Conservation (phyloP, 768 basidiomycete species). For the Xerocomellus chrysenteron region DNA sequence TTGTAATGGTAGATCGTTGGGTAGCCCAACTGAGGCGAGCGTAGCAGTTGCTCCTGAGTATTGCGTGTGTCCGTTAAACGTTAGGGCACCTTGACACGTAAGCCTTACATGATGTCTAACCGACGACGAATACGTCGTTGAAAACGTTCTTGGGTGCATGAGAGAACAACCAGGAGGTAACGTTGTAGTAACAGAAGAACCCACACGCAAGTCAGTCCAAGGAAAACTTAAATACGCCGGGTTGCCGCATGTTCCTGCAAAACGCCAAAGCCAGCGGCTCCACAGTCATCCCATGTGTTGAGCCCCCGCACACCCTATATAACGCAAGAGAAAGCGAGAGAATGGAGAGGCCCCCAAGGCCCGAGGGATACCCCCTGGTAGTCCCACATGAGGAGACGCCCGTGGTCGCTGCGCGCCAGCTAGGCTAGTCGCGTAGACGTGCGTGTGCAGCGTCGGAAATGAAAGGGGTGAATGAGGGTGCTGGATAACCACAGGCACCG, state of each 20-base stretch:
- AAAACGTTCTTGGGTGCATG: constrained; percentile 20
- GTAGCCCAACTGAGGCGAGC: constrained; percentile 1
- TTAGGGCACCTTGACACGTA: not conserved
- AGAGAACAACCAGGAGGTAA: not conserved
- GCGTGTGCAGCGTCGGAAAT: constrained; percentile 21
- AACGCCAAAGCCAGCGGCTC: constrained; percentile 22
- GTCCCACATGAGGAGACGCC: constrained; percentile 4
- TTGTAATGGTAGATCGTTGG: constrained; percentile 15
- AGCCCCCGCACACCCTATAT: constrained; percentile 21
- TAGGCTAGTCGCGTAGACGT: not conserved
- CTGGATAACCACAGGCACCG: not conserved
- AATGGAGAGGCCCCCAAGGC: constrained; percentile 8
- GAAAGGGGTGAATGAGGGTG: constrained; percentile 8
- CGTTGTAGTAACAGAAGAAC: constrained; percentile 17
- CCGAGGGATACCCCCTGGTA: constrained; percentile 16
- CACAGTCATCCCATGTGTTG: constrained; percentile 15
- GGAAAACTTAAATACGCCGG: constrained; percentile 24
- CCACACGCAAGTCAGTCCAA: constrained; percentile 9
- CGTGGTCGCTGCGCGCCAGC: not conserved
- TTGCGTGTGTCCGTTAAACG: constrained; percentile 8
- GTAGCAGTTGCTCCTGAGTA: constrained; percentile 16
- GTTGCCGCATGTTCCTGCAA: constrained; percentile 16
- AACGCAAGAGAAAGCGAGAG: not conserved
- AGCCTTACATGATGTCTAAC: constrained; percentile 24
- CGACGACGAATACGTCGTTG: constrained; percentile 12